A percentile compares a stretch with the other conserved stretches of the same genome.
Evolutionary conservation across 345 rosid species (phyloP).

Genomic region (Brassica cretica): DNA sequence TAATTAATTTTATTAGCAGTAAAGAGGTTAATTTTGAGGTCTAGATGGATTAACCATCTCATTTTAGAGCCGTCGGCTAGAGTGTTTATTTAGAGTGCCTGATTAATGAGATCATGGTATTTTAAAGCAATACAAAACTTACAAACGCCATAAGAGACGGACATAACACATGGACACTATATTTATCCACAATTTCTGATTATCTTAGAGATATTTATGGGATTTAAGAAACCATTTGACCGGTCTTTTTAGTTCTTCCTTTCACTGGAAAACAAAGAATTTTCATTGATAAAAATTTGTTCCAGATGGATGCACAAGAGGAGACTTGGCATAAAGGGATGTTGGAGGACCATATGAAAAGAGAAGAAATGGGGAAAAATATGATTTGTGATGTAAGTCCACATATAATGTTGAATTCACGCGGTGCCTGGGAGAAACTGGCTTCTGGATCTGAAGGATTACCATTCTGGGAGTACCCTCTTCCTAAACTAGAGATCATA

Average conservation of each 20-base stretch:
- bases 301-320: constrained; percentile 19
- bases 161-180: constrained; percentile 13
- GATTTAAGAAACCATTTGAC: constrained; percentile 4
- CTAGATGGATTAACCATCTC: not conserved
- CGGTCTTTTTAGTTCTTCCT: not conserved
- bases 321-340: constrained; percentile 17
- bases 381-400: constrained; percentile 22
- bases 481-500: constrained; percentile 33
- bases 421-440: constrained; percentile 23
- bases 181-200: constrained; percentile 12
- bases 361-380: not conserved
- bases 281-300: not conserved
- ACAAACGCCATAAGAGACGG: not conserved
- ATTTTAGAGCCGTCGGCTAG: not conserved
- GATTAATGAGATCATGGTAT: not conserved
- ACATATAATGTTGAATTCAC: constrained; percentile 31
- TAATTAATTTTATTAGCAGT: not conserved
- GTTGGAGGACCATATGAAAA: constrained; percentile 6
- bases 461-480: constrained; percentile 34
- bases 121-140: constrained; percentile 23
- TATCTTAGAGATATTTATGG: constrained; percentile 7
- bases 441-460: not conserved
- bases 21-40: not conserved
- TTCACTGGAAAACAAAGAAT: constrained; percentile 8
- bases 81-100: not conserved